These are phyloP conservation scores for Gentiana macrophylla DNA, from an alignment of 257 asterid genomes.

Conservation along the genomic window DNA sequence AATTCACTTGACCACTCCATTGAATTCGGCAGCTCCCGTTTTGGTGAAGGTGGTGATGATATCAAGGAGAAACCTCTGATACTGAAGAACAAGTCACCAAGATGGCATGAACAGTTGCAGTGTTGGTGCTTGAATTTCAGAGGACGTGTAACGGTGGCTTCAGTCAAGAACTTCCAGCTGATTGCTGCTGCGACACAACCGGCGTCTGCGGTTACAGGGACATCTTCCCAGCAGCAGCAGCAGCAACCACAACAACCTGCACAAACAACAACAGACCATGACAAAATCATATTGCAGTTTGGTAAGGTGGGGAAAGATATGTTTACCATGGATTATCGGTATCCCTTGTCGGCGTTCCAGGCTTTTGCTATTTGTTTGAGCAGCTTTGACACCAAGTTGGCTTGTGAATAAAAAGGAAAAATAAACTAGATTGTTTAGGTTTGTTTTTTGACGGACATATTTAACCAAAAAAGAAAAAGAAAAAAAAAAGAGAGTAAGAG, in stretches of 20 bases:
- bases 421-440: not conserved
- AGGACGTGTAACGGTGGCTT: conserved; percentile 86
- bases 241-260: conserved; percentile 13
- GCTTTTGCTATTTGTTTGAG: conserved; percentile 89
- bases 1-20: conserved; percentile 63
- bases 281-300: conserved; percentile 72
- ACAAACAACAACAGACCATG: conserved; percentile 37
- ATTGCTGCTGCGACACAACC: conserved; percentile 47
- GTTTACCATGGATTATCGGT: conserved; percentile 90
- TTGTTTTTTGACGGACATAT: no score
- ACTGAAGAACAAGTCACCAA: conserved; percentile 82
- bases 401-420: conserved; percentile 54
- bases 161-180: conserved; percentile 83
- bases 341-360: conserved; percentile 82
- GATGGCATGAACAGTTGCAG: conserved; percentile 95
- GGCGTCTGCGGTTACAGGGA: conserved; percentile 17
- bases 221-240: conserved; percentile 8
- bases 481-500: no score
- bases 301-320: conserved; percentile 88
- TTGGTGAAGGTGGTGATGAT: conserved; percentile 47
- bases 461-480: no score
- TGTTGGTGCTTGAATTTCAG: conserved; percentile 92
- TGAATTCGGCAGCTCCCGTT: conserved; percentile 76
- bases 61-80: conserved; percentile 50
- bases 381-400: conserved; percentile 92